These are phyloP conservation scores for Aspergillus biplanus DNA, from an alignment of 495 filamentous ascomycete genomes.

Conservation along the genomic window DNA sequence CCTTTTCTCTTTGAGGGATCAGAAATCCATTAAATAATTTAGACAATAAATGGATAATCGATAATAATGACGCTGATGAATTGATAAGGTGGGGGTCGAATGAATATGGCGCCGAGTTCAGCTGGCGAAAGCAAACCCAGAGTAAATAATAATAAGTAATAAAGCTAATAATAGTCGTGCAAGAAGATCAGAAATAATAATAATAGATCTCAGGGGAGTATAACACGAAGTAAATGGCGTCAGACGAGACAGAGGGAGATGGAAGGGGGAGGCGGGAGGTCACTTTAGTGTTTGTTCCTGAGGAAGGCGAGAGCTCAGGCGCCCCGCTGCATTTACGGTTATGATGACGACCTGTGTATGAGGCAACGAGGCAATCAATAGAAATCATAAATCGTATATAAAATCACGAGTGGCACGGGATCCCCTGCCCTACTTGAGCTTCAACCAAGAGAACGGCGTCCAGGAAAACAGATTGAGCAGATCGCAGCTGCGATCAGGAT, in stretches of 20 bases:
- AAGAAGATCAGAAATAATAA: background rate
- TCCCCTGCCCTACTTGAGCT: no score
- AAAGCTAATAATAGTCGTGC: background rate
- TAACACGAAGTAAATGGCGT: background rate
- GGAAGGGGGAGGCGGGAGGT: background rate
- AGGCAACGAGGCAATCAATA: no score
- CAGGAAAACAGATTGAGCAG: no score
- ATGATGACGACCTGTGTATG: no score
- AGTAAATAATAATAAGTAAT: background rate
- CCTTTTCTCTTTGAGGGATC: background rate
- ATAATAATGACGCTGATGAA: background rate
- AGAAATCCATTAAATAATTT: background rate
- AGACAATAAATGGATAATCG: constrained; percentile 1
- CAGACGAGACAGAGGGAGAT: background rate
- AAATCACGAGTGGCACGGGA: no score
- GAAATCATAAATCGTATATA: no score
- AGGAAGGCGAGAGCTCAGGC: background rate
- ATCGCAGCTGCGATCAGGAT: no score
- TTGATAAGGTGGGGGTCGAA: constrained; percentile 1
- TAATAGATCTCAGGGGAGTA: background rate
- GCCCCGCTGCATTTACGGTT: no score
- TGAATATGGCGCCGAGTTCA: background rate
- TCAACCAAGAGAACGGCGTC: no score
- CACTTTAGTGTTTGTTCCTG: background rate
- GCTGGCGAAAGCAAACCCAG: background rate